phyloP scores from a whole-genome alignment of 2,329 filamentous ascomycete genomes.

The Colletotrichum paranaense region DNA sequence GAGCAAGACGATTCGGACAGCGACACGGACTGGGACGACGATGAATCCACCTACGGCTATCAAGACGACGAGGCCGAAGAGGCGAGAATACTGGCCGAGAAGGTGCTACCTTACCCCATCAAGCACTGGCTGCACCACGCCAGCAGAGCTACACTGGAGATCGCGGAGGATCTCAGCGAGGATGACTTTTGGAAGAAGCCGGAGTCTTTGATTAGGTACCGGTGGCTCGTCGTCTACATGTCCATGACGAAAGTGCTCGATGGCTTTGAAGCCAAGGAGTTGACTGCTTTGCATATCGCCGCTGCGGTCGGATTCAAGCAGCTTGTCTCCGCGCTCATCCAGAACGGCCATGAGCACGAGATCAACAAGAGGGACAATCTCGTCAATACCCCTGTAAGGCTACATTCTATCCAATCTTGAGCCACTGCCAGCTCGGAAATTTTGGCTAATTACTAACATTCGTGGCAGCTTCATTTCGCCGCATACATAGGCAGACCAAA shows the following conservation, averaged over 20 bases:
- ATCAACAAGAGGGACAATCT: constrained; percentile 45
- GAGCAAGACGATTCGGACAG: constrained; percentile 27
- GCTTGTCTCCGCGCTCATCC: constrained; percentile 50
- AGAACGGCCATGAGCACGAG: constrained; percentile 50
- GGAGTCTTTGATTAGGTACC: constrained; percentile 48
- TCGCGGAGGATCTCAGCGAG: constrained; percentile 54
- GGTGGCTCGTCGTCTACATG: constrained; percentile 51
- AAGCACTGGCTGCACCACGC: constrained; percentile 55
- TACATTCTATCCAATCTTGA: neutral
- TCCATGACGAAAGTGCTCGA: constrained; percentile 46
- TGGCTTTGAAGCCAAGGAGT: constrained; percentile 41
- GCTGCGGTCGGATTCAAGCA: constrained; percentile 51
- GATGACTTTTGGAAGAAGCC: constrained; percentile 50
- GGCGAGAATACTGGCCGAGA: constrained; percentile 40
- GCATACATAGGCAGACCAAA: constrained; percentile 44
- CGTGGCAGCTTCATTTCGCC: constrained; percentile 45
- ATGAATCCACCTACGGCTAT: constrained; percentile 33
- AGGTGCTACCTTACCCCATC: constrained; percentile 49
- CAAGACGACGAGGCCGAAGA: constrained; percentile 42
- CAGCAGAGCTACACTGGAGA: constrained; percentile 53
- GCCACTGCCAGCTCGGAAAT: neutral
- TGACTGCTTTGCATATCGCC: constrained; percentile 52
- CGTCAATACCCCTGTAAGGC: constrained; percentile 48
- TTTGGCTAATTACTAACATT: neutral
- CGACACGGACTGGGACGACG: constrained; percentile 26